Evolutionary conservation across 2,329 filamentous ascomycete species (phyloP).

Genomic region (Tympanopsis confertula): DNA sequence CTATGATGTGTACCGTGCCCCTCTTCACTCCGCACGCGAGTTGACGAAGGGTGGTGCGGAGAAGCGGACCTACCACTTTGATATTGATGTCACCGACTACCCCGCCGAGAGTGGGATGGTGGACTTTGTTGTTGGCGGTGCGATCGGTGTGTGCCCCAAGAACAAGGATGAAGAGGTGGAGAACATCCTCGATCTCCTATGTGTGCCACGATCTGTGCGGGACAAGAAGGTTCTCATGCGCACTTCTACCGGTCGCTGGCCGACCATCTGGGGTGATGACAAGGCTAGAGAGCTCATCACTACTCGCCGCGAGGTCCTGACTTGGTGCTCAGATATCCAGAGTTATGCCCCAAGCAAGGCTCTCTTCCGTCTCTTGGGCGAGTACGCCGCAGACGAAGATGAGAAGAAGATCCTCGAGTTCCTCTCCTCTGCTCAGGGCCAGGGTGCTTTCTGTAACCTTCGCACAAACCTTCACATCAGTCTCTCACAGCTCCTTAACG

Average conservation of each 20-base stretch:
- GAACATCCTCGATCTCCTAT: constrained; percentile 69
- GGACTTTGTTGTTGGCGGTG: constrained; percentile 93
- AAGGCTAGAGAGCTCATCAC: constrained; percentile 74
- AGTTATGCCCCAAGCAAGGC: constrained; percentile 84
- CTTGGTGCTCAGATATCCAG: constrained; percentile 90
- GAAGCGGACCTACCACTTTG: constrained; percentile 96
- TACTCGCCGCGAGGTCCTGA: constrained; percentile 81
- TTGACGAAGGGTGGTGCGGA: constrained; percentile 80
- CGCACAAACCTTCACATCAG: constrained; percentile 81
- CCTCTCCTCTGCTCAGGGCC: constrained; percentile 79
- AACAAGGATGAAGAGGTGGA: constrained; percentile 71
- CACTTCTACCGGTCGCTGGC: constrained; percentile 78
- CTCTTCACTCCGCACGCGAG: constrained; percentile 72
- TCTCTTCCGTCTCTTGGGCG: constrained; percentile 73
- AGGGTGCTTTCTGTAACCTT: constrained; percentile 86
- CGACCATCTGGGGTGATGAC: constrained; percentile 95
- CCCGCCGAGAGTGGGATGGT: constrained; percentile 64
- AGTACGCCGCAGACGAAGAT: constrained; percentile 66
- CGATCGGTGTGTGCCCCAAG: constrained; percentile 83
- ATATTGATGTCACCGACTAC: constrained; percentile 92
- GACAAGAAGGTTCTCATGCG: constrained; percentile 72
- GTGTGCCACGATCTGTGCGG: constrained; percentile 70
- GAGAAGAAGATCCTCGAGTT: constrained; percentile 84
- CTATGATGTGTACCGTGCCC: constrained; percentile 83
- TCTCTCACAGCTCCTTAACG: constrained; percentile 72